A percentile compares a stretch with the other conserved stretches of the same genome.
phyloP scores from a whole-genome alignment of 768 basidiomycete species.

The Calocera viscosa region DNA sequence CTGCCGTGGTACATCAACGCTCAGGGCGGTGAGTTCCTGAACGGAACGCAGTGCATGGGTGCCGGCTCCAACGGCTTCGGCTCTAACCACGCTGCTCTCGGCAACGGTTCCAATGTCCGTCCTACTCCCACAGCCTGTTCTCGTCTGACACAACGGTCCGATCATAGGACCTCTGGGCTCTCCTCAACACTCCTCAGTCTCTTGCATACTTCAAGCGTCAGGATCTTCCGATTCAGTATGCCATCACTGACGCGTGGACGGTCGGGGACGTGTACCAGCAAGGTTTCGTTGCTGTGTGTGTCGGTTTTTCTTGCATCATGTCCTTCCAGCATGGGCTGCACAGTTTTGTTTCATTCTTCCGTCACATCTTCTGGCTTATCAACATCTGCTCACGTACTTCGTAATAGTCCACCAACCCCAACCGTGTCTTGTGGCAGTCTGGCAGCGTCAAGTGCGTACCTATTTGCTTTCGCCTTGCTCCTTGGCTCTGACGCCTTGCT shows the following conservation, averaged over 20 bases:
- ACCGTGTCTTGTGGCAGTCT: not conserved
- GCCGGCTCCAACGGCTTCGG: conserved; percentile 14
- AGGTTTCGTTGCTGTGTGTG: conserved; percentile 12
- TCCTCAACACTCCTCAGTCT: conserved; percentile 13
- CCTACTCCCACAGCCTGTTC: too few relatives aligned
- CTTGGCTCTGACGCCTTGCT: not conserved
- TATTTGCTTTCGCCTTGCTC: not conserved
- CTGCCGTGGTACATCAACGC: conserved; percentile 15
- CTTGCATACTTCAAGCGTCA: conserved; percentile 13
- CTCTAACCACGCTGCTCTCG: conserved; percentile 11
- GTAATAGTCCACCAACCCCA: not conserved
- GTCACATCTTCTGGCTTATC: too few relatives aligned
- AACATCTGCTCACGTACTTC: not conserved
- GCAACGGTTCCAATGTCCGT: conserved; percentile 11
- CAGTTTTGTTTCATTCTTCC: too few relatives aligned
- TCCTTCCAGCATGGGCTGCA: too few relatives aligned
- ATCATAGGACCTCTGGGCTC: conserved; percentile 16
- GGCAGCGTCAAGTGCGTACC: not conserved
- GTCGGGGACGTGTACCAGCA: conserved; percentile 17
- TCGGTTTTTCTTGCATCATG: too few relatives aligned
- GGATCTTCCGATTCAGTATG: conserved; percentile 16
- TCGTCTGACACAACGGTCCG: not conserved
- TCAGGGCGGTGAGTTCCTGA: conserved; percentile 11
- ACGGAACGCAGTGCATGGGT: conserved; percentile 16
- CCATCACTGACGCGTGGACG: conserved; percentile 15